These are phyloP conservation scores for Candida freyschussii DNA, from an alignment of 1,139 yeast genomes.

Conservation along the genomic window DNA sequence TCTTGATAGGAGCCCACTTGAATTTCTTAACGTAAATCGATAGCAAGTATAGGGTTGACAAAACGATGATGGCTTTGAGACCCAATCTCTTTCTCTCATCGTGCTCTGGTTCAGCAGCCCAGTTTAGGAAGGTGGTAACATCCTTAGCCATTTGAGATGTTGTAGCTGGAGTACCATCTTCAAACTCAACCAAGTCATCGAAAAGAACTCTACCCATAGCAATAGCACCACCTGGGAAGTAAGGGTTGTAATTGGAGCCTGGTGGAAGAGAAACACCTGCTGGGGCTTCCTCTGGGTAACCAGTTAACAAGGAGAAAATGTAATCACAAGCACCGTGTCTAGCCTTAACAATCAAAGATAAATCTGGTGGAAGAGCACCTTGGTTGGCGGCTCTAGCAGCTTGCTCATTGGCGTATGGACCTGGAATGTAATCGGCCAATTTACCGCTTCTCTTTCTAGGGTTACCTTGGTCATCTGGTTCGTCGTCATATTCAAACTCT, in stretches of 20 bases:
- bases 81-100: slow-evolving; percentile 98
- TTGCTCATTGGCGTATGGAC: slow-evolving; percentile 95
- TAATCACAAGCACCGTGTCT: slow-evolving; percentile 98
- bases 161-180: slow-evolving; percentile 98
- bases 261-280: slow-evolving; percentile 93
- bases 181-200: slow-evolving; percentile 96
- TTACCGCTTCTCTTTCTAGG: slow-evolving; percentile 99
- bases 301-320: slow-evolving; percentile 90
- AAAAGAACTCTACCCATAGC: slow-evolving; percentile 99
- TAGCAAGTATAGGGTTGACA: slow-evolving; percentile 74
- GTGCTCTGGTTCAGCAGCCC: slow-evolving; percentile 99
- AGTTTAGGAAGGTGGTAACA: slow-evolving; percentile 89
- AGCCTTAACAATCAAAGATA: slow-evolving; percentile 95
- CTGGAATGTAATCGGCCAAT: slow-evolving; percentile 91
- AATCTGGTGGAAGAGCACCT: slow-evolving; percentile 98
- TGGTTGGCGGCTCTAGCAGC: slow-evolving; percentile 99
- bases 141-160: slow-evolving; percentile 99
- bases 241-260: slow-evolving; percentile 97
- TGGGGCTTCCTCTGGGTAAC: slow-evolving; percentile 98
- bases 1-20: slow-evolving; percentile 97
- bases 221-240: slow-evolving; percentile 99
- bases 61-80: slow-evolving; percentile 80
- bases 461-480: slow-evolving; percentile 99
- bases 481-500: slow-evolving; percentile 97
- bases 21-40: slow-evolving; percentile 94